A percentile compares a stretch with the other conserved stretches of the same genome.
Conservation (phyloP, 176 grass and related monocot genomes). For the Rhynchospora tenuis region DNA sequence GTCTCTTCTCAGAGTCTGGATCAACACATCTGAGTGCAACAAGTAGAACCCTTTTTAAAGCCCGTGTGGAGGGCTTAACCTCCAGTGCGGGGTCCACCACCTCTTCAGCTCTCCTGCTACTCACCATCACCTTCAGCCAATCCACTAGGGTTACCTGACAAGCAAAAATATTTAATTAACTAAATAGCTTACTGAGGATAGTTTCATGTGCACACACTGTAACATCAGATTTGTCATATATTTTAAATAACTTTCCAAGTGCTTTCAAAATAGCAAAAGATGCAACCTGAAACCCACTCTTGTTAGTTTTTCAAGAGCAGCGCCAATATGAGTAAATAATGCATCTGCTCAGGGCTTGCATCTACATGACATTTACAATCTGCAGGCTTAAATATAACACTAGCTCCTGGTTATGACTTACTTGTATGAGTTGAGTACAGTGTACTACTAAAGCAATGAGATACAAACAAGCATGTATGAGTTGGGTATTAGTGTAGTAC, state of each 20-base stretch:
- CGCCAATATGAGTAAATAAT: not conserved
- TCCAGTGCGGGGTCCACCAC: constrained; percentile 89
- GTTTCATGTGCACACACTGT: not conserved
- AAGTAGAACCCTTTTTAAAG: constrained; percentile 85
- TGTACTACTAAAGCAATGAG: not conserved
- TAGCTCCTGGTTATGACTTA: not conserved
- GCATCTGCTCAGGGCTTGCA: not conserved
- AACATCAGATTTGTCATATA: not conserved
- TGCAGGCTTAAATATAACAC: not conserved
- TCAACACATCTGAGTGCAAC: constrained; percentile 92
- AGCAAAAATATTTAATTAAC: not conserved
- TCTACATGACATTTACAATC: not conserved
- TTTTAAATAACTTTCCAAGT: not conserved
- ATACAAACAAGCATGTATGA: not conserved
- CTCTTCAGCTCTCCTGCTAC: constrained; percentile 80
- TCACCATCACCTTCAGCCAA: constrained; percentile 99
- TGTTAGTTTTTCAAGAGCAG: not conserved
- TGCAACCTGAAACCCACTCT: not conserved
- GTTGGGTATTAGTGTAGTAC: not conserved
- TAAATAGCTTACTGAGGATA: not conserved
- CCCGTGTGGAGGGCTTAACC: constrained; percentile 66
- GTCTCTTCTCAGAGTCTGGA: constrained; percentile 97
- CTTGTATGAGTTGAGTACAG: no score
- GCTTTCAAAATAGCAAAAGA: not conserved
- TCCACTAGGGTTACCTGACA: constrained; percentile 91